These are phyloP conservation scores for Moesziomyces antarcticus DNA, from an alignment of 1,284 basidiomycete species.

Conservation along the genomic window DNA sequence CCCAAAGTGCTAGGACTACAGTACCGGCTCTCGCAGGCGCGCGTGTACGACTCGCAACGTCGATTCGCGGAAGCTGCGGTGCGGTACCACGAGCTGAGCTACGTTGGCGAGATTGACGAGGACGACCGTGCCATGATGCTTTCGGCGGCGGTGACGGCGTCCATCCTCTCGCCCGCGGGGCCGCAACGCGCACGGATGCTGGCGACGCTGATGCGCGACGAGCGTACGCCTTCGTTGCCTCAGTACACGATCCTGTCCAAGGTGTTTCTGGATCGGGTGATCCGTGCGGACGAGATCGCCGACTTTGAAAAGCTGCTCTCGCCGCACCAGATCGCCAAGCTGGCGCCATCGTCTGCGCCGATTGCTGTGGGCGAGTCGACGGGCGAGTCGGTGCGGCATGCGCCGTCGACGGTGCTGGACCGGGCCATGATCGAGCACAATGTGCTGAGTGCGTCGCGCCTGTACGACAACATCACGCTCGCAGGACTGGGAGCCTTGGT, in stretches of 20 bases:
- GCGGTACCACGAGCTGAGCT: slow-evolving; percentile 85
- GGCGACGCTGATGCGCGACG: slow-evolving; percentile 91
- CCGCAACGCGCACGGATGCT: slow-evolving; percentile 92
- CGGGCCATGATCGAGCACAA: slow-evolving; percentile 99
- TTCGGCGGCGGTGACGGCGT: slow-evolving; percentile 89
- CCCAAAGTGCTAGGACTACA: slow-evolving; percentile 48
- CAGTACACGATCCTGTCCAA: slow-evolving; percentile 91
- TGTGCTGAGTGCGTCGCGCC: slow-evolving; percentile 87
- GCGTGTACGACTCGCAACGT: slow-evolving; percentile 89
- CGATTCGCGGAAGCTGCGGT: slow-evolving; percentile 95
- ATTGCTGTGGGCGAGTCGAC: background rate
- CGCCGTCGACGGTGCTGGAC: slow-evolving; percentile 93
- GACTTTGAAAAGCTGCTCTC: slow-evolving; percentile 88
- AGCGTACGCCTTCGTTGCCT: slow-evolving; percentile 81
- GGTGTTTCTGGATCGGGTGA: slow-evolving; percentile 96
- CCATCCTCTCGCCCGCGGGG: slow-evolving; percentile 95
- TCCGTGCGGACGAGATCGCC: slow-evolving; percentile 86
- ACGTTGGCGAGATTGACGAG: slow-evolving; percentile 52
- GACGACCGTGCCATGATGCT: slow-evolving; percentile 54
- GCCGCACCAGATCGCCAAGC: slow-evolving; percentile 90
- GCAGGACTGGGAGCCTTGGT: slow-evolving; percentile 53
- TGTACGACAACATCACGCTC: slow-evolving; percentile 57
- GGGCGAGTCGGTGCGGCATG: slow-evolving; percentile 68
- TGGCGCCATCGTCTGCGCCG: slow-evolving; percentile 70
- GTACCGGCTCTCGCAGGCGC: slow-evolving; percentile 73